Conservation (phyloP, 441 rosid genomes). For the Corymbia citriodora region DNA sequence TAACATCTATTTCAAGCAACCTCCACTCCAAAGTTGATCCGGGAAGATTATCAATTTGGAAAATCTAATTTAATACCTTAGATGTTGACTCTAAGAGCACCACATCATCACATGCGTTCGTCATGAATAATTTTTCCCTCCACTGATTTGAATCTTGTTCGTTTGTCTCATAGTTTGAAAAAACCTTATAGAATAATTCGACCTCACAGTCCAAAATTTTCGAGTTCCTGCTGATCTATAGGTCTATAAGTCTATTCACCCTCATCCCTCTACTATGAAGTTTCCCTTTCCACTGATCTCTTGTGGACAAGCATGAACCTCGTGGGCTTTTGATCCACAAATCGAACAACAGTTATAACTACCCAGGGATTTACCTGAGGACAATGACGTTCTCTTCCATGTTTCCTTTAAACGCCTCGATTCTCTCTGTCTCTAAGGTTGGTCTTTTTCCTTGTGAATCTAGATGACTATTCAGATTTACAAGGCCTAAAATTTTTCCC, state of each 20-base stretch:
- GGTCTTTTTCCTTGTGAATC: neutral
- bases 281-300: neutral
- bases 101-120: neutral
- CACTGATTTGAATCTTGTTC: neutral
- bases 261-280: too few species aligned
- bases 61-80: too few species aligned
- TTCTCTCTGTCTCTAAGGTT: neutral
- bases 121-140: neutral
- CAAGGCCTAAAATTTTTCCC: neutral
- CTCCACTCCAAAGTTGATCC: neutral
- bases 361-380: too few species aligned
- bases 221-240: neutral
- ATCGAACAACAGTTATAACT: neutral
- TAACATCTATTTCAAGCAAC: neutral
- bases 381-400: neutral
- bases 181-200: neutral
- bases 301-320: neutral
- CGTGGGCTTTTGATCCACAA: neutral
- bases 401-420: neutral
- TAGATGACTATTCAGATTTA: neutral
- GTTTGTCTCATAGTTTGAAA: neutral
- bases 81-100: neutral
- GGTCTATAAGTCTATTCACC: neutral
- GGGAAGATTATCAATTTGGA: fast-evolving
- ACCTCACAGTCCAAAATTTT: neutral